These are phyloP conservation scores for Saksenaea oblongispora DNA, from an alignment of 371 early-diverging fungal species.

Conservation along the genomic window DNA sequence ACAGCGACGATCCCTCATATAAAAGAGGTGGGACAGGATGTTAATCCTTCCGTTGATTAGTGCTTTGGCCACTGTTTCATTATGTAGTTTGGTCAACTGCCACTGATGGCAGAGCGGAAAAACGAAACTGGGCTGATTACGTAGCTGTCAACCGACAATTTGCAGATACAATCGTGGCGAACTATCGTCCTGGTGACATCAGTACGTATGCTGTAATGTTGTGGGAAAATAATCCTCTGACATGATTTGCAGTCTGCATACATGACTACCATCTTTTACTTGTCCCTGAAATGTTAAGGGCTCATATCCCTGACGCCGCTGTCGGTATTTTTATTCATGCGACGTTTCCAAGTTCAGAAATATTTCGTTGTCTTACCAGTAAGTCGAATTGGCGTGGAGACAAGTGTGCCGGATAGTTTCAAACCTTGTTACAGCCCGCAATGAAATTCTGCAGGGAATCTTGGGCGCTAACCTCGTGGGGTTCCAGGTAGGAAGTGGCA, in stretches of 20 bases:
- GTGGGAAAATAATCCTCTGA: constrained; percentile 47
- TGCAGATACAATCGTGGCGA: constrained; percentile 75
- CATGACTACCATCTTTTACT: constrained; percentile 99
- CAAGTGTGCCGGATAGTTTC: neutral
- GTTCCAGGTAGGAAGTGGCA: constrained; percentile 75
- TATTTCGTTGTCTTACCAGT: constrained; percentile 81
- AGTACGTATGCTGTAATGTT: constrained; percentile 42
- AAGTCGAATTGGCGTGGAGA: constrained; percentile 16
- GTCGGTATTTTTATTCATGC: constrained; percentile 99
- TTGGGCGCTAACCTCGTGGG: constrained; percentile 91
- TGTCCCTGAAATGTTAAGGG: constrained; percentile 83
- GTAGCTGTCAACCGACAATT: constrained; percentile 86
- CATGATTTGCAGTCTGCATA: constrained; percentile 90
- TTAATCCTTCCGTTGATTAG: constrained; percentile 27
- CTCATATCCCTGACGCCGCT: constrained; percentile 74
- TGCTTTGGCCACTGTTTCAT: constrained; percentile 98
- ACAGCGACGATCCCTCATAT: neutral
- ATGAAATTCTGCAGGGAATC: constrained; percentile 89
- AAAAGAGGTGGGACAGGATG: neutral
- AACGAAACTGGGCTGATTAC: constrained; percentile 87
- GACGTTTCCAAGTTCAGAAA: constrained; percentile 96
- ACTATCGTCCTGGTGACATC: constrained; percentile 84
- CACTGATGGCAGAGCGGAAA: constrained; percentile 64
- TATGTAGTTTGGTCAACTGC: constrained; percentile 86
- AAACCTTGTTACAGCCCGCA: constrained; percentile 61